Conservation (phyloP, 2,329 filamentous ascomycete species). For the Beauveria caledonica region DNA sequence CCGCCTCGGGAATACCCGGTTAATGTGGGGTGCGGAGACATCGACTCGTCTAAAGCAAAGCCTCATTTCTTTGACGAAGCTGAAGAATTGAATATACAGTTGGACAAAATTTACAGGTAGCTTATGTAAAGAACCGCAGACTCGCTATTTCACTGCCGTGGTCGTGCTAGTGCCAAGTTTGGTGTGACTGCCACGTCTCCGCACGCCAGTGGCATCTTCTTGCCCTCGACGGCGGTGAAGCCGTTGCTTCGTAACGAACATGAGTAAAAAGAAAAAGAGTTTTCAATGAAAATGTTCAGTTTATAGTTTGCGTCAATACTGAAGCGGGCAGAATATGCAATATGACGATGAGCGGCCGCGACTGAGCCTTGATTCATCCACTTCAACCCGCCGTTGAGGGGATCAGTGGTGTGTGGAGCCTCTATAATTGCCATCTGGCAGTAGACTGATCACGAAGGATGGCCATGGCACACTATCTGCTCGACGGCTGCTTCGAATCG, state of each 20-base stretch:
- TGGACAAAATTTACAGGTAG: constrained; percentile 47
- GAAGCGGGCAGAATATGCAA: constrained; percentile 48
- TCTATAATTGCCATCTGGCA: constrained; percentile 24
- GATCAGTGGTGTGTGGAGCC: constrained; percentile 49
- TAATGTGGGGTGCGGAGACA: neutral
- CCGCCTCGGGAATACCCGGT: neutral
- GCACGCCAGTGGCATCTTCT: constrained; percentile 40
- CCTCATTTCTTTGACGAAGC: neutral
- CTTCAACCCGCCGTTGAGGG: constrained; percentile 48
- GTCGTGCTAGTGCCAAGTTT: constrained; percentile 50
- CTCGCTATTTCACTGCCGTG: constrained; percentile 46
- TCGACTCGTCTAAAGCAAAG: neutral
- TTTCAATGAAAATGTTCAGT: too few species aligned
- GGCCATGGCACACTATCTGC: neutral
- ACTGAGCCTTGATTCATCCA: constrained; percentile 48
- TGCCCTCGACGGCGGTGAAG: constrained; percentile 49
- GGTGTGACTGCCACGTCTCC: constrained; percentile 51
- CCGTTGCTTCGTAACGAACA: constrained; percentile 29
- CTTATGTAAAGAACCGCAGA: constrained; percentile 45
- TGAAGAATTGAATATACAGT: neutral
- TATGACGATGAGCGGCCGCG: constrained; percentile 46
- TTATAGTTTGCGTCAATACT: constrained; percentile 38
- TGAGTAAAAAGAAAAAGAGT: too few species aligned
- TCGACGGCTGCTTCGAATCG: too few species aligned
- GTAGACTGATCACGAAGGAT: neutral